phyloP scores from a whole-genome alignment of 2,329 filamentous ascomycete genomes.

The Alternaria brassicae region DNA sequence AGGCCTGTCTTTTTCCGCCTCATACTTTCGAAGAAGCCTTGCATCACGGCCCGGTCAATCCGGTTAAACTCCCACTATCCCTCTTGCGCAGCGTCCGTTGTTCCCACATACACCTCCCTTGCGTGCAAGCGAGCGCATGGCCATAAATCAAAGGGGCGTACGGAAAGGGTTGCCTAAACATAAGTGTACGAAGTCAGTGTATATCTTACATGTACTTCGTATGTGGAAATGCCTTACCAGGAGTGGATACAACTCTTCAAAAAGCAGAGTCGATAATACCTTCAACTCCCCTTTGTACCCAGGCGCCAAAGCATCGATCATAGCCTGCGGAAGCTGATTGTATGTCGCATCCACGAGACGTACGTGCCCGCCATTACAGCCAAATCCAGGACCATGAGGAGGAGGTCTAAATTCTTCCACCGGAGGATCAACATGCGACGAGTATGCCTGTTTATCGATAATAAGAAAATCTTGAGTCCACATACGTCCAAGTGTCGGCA shows the following conservation, averaged over 20 bases:
- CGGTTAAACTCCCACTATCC: conserved; percentile 20
- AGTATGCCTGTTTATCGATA: conserved; percentile 18
- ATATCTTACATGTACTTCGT: no score
- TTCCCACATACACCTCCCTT: conserved; percentile 23
- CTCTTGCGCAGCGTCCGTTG: conserved; percentile 17
- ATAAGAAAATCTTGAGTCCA: conserved; percentile 26
- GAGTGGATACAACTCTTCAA: not conserved
- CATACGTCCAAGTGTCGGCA: conserved; percentile 15
- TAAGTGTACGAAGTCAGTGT: not conserved
- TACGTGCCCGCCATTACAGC: not conserved
- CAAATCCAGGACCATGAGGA: not conserved
- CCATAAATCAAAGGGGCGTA: conserved; percentile 18
- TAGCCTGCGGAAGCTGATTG: not conserved
- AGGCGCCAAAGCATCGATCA: not conserved
- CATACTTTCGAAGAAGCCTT: conserved; percentile 4
- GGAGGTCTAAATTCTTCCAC: not conserved
- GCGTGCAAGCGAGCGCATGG: conserved; percentile 23
- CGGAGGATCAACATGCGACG: conserved; percentile 11
- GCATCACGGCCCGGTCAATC: conserved; percentile 3
- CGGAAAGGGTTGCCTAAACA: conserved; percentile 1
- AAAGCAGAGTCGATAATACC: not conserved
- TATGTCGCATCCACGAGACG: not conserved
- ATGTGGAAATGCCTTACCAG: no score
- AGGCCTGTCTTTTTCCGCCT: conserved; percentile 3
- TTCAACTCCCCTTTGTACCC: not conserved